Base-by-base conservation (phyloP, 192 early-diverging fungal species). In the Kappamyces sp. region DNA sequence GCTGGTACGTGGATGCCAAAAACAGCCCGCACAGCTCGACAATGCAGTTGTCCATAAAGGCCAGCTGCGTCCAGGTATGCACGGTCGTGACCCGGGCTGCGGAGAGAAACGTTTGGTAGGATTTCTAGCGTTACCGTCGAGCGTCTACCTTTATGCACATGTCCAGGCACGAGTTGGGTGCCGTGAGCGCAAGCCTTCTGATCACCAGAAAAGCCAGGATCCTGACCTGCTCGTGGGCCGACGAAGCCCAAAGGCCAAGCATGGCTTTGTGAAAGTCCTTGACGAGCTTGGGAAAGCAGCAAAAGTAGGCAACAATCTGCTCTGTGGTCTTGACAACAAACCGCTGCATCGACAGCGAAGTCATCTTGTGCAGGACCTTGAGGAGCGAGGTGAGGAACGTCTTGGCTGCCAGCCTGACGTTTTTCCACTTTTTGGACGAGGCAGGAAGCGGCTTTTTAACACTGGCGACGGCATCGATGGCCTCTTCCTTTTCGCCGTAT, bases 11-110 rank as follows among this genome's bases (percentile, higher is more conserved):
- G 49, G 86, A 68, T 3, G 80, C 75, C 2, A 83, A 73, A 64
- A 95, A 79, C 37, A 88, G 51, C 4, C 91, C 92, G 62, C 84
- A 86, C 9, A 97, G 78, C 57, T 97, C 91, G 34, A 91, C 90
- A 51, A 90, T 88, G 69, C 88, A 93, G 75, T 91, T 91, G 60
- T 82, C 75, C 92, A 98, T 94, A 64, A 97, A 85, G 66, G 88
- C 83, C 72, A 97, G 87, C 39, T 78, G 74, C 3, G 88, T 83
- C 67, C 93, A 78, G 5, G 90, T 92, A 64, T 89, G 83, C 12
- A 86, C 52, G 39, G 78, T 90, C 9, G 90, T 94, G 60, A 76
- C 84, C 57, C 86, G 86, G 58, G 85, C 86, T 55, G 75, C 74
- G 49, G 84, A 78, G 46, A 91, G 82, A 74, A 90, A 96, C 0